Evolutionary conservation across 2,329 filamentous ascomycete species (phyloP).

Genomic region (Penicillium sp.): DNA sequence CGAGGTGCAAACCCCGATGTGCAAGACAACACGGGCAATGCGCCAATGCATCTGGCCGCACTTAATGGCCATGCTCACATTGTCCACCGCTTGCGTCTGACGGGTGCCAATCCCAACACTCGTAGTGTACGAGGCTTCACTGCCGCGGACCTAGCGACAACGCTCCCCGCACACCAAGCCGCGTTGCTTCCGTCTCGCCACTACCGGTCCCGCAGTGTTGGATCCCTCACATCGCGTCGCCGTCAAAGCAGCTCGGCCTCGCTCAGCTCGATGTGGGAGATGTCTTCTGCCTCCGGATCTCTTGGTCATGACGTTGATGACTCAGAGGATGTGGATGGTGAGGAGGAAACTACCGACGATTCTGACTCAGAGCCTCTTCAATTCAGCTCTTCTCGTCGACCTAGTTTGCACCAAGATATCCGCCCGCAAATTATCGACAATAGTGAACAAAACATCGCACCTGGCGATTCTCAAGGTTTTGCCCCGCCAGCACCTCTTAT

Average conservation of each 20-base stretch:
- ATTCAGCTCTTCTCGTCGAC: slow-evolving; percentile 34
- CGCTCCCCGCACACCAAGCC: slow-evolving; percentile 61
- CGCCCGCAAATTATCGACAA: slow-evolving; percentile 23
- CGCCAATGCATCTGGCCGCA: slow-evolving; percentile 76
- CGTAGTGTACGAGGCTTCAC: slow-evolving; percentile 69
- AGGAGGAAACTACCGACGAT: slow-evolving; percentile 26
- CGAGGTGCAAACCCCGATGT: slow-evolving; percentile 74
- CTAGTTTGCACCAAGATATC: slow-evolving; percentile 37
- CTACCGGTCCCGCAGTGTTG: slow-evolving; percentile 64
- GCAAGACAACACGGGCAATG: slow-evolving; percentile 75
- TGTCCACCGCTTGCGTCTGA: slow-evolving; percentile 69
- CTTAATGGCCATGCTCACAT: slow-evolving; percentile 74
- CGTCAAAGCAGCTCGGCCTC: slow-evolving; percentile 63
- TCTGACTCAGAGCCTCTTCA: slow-evolving; percentile 22
- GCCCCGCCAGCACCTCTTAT: slow-evolving; percentile 63
- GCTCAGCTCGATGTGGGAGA: slow-evolving; percentile 65
- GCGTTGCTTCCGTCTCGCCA: slow-evolving; percentile 63
- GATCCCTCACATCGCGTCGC: slow-evolving; percentile 55
- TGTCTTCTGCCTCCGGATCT: slow-evolving; percentile 47
- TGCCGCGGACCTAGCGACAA: slow-evolving; percentile 68
- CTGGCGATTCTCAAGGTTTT: slow-evolving; percentile 34
- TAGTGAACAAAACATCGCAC: slow-evolving; percentile 26
- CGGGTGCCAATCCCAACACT: slow-evolving; percentile 69
- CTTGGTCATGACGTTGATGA: slow-evolving; percentile 45
- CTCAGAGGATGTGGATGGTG: slow-evolving; percentile 35